These are phyloP conservation scores for Podila epigama DNA, from an alignment of 192 early-diverging fungal genomes.

Conservation along the genomic window DNA sequence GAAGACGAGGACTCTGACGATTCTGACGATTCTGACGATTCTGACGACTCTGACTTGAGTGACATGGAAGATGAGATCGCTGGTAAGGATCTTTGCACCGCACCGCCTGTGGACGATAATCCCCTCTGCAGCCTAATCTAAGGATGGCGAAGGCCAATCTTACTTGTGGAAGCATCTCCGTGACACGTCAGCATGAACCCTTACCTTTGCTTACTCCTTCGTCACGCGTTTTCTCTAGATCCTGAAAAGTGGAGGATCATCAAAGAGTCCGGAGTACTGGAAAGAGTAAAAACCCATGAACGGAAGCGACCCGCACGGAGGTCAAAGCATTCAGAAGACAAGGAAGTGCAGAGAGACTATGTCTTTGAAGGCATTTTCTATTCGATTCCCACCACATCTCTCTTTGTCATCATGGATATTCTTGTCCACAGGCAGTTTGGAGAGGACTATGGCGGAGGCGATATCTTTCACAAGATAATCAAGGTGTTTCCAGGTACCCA, in stretches of 20 bases:
- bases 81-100: constrained; percentile 2
- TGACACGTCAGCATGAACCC: not conserved
- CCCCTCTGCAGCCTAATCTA: too few species aligned
- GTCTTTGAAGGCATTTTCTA: constrained; percentile 49
- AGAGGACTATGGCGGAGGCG: constrained; percentile 23
- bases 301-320: not conserved
- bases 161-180: too few species aligned
- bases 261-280: constrained; percentile 36
- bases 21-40: constrained; percentile 9
- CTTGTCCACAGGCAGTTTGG: constrained; percentile 43
- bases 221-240: too few species aligned
- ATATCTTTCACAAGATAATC: constrained; percentile 26
- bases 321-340: not conserved
- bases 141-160: too few species aligned
- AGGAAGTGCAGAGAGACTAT: constrained; percentile 18
- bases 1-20: constrained; percentile 11
- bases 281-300: constrained; percentile 4
- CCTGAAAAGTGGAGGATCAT: constrained; percentile 47
- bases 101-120: too few species aligned
- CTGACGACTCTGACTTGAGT: constrained; percentile 14
- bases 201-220: not conserved
- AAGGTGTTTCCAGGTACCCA: constrained; percentile 41
- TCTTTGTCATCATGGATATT: constrained; percentile 49
- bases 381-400: constrained; percentile 43
- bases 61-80: constrained; percentile 40